Evolutionary conservation across 345 rosid genomes (phyloP).

Genomic region (Excoecaria agallocha): DNA sequence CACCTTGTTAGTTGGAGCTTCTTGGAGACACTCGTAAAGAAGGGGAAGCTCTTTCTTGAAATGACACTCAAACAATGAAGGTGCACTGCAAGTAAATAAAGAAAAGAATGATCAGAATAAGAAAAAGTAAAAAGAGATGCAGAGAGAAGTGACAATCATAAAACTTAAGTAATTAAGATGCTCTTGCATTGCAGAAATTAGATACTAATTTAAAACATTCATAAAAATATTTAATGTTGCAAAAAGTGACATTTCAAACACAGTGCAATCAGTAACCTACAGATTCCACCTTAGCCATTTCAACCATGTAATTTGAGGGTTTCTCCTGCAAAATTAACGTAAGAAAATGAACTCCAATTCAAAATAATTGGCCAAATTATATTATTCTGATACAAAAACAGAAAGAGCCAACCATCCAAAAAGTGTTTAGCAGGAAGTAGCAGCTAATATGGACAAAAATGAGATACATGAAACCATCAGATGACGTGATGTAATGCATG

Average conservation of each 20-base stretch:
- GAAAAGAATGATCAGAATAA: not conserved
- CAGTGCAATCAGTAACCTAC: conserved; percentile 45
- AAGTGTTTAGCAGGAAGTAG: not conserved
- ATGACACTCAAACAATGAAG: no score
- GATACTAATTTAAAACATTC: not conserved
- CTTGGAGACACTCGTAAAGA: conserved; percentile 61
- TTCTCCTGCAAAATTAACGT: conserved; percentile 59
- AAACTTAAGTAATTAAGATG: not conserved
- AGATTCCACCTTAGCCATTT: conserved; percentile 85
- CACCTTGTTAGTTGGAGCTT: conserved; percentile 71
- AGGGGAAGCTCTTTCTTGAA: no score
- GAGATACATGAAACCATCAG: not conserved
- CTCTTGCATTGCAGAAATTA: not conserved
- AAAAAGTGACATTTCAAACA: conserved; percentile 22
- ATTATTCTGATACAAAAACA: conserved; percentile 1
- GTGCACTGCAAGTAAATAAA: conserved; percentile 47
- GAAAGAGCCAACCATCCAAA: not conserved
- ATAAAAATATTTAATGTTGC: not conserved
- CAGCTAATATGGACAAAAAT: conserved; percentile 2
- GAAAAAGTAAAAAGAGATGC: not conserved
- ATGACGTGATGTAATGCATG: not conserved
- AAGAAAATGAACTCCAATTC: conserved; percentile 7
- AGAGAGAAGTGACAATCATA: no score
- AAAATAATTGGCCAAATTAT: not conserved
- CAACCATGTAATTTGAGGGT: conserved; percentile 81